Base-by-base conservation (phyloP, 768 basidiomycete species). In the Podaxis rugospora region DNA sequence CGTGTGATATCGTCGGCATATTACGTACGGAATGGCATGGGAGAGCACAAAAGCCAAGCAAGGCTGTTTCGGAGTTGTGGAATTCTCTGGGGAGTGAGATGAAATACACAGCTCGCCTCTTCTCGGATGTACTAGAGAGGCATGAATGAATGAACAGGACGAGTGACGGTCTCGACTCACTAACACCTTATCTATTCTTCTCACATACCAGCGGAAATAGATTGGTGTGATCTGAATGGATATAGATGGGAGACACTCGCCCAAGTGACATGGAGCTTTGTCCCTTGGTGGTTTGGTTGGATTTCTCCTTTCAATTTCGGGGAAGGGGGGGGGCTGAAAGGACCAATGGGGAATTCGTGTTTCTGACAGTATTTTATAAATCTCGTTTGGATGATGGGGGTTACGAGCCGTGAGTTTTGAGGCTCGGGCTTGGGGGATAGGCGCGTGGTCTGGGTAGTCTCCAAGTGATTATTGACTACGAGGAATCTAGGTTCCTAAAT, bases 41-140 rank as follows among this genome's bases (percentile, higher is more conserved):
- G 18, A 23, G 14, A 37, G 37, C 40, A 28, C 39, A 18, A 42
- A 13, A 35, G 23, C 54, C 39, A 55, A 55, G 54, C 39, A 28
- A 55, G 5, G 54, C 37, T 55, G 18, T 37, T 55, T 42, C 54
- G 54, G 54, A 55, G 54, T 42, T 40, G 40, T 27, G 40, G 53
- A 23, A 23, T 6, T 27, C 23, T 27, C 3, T 13, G 7, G 32
- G 28, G 25, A 27, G 36, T 44, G 40, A 44, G 44, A 39, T 52
- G 51, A 52, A 35, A 32, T 51, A 6, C 23, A 42, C 40, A 5
- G n/a, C 0, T 44, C n/a, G 0, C 42, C 18, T 6, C 47, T 49
- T 16, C 40, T 49, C 23, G 47, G 47, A 27, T 11, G 47, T 49
- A 47, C 46, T 47, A 47, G 10, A 3, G 21, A n/a, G 10, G 10